phyloP scores from a whole-genome alignment of 306 rosid species.

The Dryas drummondii region DNA sequence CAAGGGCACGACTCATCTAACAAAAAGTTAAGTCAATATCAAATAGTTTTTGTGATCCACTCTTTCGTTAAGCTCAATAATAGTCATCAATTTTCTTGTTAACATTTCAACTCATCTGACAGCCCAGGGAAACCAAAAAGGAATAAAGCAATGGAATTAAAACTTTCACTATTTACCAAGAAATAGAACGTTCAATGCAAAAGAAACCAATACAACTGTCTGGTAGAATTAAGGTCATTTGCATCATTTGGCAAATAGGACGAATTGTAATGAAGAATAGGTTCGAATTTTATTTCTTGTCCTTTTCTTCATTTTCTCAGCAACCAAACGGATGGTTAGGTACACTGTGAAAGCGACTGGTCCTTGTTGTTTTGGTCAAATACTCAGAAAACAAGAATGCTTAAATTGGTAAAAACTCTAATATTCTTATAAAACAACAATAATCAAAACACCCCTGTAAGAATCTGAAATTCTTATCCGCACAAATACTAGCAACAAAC shows the following conservation, averaged over 20 bases:
- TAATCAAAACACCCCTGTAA: not conserved
- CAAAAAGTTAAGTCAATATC: not conserved
- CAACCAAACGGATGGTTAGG: conserved; percentile 1
- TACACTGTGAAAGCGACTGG: not conserved
- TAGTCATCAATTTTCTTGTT: conserved; percentile 4
- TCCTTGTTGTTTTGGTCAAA: conserved; percentile 1
- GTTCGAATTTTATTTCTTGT: not conserved
- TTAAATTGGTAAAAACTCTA: not conserved
- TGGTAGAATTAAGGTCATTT: not conserved
- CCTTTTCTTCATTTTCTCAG: conserved; percentile 19
- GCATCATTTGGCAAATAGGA: conserved; percentile 3
- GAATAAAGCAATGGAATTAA: conserved; percentile 10
- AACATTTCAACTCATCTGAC: conserved; percentile 12
- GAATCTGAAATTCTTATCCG: not conserved
- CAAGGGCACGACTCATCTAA: not conserved
- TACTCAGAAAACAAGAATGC: conserved; percentile 1
- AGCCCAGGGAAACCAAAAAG: conserved; percentile 10
- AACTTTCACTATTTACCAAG: conserved; percentile 5
- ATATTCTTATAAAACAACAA: not conserved
- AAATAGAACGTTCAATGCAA: conserved; percentile 29
- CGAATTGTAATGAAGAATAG: conserved; percentile 10
- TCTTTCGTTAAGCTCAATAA: conserved; percentile 1
- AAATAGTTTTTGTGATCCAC: not conserved
- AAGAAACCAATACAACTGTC: conserved; percentile 20
- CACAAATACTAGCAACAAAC: not conserved